Evolutionary conservation across 2,329 filamentous ascomycete species (phyloP).

Genomic region (Penicillium sp.): DNA sequence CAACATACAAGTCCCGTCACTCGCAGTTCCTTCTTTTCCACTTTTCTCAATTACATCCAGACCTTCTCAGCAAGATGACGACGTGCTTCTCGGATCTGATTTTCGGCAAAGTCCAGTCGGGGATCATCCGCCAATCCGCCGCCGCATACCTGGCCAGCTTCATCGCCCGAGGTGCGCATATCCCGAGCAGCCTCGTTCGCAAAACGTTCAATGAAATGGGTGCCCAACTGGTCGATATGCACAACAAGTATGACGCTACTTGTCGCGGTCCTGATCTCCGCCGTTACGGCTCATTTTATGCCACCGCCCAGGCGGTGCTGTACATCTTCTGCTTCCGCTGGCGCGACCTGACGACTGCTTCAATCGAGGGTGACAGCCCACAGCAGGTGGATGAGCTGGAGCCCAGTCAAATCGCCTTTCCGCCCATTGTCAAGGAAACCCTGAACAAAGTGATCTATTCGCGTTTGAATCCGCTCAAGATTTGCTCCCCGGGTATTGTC

Average conservation of each 20-base stretch:
- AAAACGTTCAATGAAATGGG: slow-evolving; percentile 80
- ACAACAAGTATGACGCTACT: slow-evolving; percentile 68
- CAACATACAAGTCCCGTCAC: slow-evolving; percentile 87
- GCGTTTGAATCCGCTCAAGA: slow-evolving; percentile 89
- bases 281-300: slow-evolving; percentile 82
- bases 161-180: slow-evolving; percentile 82
- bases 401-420: slow-evolving; percentile 75
- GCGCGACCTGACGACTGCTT: slow-evolving; percentile 76
- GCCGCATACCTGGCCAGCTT: slow-evolving; percentile 94
- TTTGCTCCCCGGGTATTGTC: slow-evolving; percentile 89
- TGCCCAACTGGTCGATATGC: slow-evolving; percentile 73
- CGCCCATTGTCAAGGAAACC: slow-evolving; percentile 70
- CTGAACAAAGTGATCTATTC: slow-evolving; percentile 80
- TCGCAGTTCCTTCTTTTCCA: slow-evolving; percentile 96
- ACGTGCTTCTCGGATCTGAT: slow-evolving; percentile 73
- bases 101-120: slow-evolving; percentile 68
- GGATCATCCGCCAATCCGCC: slow-evolving; percentile 77
- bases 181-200: slow-evolving; percentile 74
- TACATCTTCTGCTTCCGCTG: slow-evolving; percentile 99
- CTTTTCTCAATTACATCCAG: slow-evolving; percentile 80
- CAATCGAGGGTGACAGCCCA: slow-evolving; percentile 56
- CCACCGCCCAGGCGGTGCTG: slow-evolving; percentile 81
- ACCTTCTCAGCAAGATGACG: slow-evolving; percentile 79
- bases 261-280: slow-evolving; percentile 85
- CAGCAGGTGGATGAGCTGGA: slow-evolving; percentile 57